These are phyloP conservation scores for Phytophthora megakarya DNA, from an alignment of 352 stramenopile genomes.

Conservation along the genomic window DNA sequence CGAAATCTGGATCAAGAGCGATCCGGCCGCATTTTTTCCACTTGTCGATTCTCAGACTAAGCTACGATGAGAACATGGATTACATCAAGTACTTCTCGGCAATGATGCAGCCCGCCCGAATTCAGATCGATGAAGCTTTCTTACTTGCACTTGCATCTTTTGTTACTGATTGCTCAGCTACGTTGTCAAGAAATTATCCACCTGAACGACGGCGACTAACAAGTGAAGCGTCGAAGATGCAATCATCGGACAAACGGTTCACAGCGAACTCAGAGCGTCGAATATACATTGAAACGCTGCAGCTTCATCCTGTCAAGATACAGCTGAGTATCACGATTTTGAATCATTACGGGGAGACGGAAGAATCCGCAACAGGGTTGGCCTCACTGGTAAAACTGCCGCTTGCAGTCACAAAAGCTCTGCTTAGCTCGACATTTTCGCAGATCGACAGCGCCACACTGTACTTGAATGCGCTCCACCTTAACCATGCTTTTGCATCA, in stretches of 20 bases:
- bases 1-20: conserved; percentile 18
- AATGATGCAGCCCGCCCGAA: conserved; percentile 68
- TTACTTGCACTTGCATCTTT: conserved; percentile 34
- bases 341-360: conserved; percentile 33
- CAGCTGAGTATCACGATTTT: conserved; percentile 60
- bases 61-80: conserved; percentile 83
- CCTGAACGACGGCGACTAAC: conserved; percentile 26
- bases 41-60: conserved; percentile 74
- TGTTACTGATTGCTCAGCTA: conserved; percentile 26
- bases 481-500: conserved; percentile 83
- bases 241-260: conserved; percentile 33
- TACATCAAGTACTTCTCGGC: conserved; percentile 89
- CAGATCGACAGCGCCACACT: conserved; percentile 78
- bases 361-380: conserved; percentile 27
- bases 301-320: conserved; percentile 81
- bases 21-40: conserved; percentile 66
- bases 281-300: conserved; percentile 87
- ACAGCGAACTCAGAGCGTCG: conserved; percentile 48
- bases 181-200: conserved; percentile 31
- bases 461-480: conserved; percentile 83
- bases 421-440: conserved; percentile 40
- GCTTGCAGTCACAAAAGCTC: conserved; percentile 37
- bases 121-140: conserved; percentile 44
- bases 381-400: conserved; percentile 34
- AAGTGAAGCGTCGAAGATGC: conserved; percentile 29